Base-by-base conservation (phyloP, 2,329 filamentous ascomycete genomes). In the Biscogniauxia marginata region DNA sequence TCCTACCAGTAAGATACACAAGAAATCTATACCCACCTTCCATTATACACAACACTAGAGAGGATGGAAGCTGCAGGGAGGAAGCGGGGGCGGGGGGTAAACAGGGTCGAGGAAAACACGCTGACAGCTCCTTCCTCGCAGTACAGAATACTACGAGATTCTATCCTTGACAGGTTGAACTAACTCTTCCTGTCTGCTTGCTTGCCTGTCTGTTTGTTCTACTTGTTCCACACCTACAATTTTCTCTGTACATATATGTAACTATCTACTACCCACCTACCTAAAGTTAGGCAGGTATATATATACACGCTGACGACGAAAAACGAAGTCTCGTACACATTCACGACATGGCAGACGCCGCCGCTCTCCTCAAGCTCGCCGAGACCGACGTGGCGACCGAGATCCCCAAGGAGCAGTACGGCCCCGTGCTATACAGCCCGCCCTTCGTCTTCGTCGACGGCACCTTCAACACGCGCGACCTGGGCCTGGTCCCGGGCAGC, bases 401-500 rank as follows among this genome's bases (percentile, higher is more conserved):
- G 43, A 73, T 83, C 52, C 65, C 75, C 3, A 57, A 69, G 3
- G 71, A 72, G 19, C 51, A 69, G 24, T 72, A 78, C 52, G 57
- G 65, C 2, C 65, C 73, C 0, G 71, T 74, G 23, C 65, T 82
- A 24, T 63, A 67, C 7, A 65, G 68, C n/a, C 63, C 76, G 7
- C 81, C 80, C 7, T 83, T 84, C 64, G 61, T 82, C 58, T 63
- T 69, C 52, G 67, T 78, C 23, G 73, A 71, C 22, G 76, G 77
- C 34, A 77, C 80, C 23, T 77, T 82, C 72, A 83, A 83, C 70
- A 70, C 77, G 50, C 79, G 80, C 50, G 80, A 84, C 63, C 64
- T 81, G 11, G 81, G 79, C 52, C 70, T 74, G 23, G 66, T 82
- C 1, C 74, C 74, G 3, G 71, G 71, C 39, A 76, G 74, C 56